Percentiles rank a stretch among this genome's conserved stretches.
Conservation (phyloP, 306 rosid species). For the Betula pendula region DNA sequence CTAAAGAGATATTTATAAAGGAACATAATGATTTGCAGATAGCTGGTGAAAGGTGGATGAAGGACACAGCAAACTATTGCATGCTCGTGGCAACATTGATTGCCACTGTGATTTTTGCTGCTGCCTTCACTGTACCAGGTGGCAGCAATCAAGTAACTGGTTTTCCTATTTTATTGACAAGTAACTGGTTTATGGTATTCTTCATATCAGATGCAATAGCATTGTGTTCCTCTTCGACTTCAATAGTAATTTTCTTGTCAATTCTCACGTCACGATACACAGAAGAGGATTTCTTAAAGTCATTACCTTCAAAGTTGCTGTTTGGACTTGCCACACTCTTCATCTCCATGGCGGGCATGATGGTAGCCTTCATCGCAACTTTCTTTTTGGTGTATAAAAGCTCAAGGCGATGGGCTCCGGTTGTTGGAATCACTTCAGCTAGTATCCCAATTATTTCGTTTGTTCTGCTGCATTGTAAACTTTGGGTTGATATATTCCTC, state of each 20-base stretch:
- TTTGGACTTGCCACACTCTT: conserved; percentile 2
- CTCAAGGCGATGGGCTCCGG: too few species aligned
- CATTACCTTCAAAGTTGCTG: conserved; percentile 4
- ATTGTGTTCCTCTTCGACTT: neutral
- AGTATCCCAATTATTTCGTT: too few species aligned
- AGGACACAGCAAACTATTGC: conserved; percentile 1
- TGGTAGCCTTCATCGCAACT: too few species aligned
- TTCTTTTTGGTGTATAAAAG: too few species aligned
- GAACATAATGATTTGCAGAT: neutral
- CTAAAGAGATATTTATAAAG: neutral
- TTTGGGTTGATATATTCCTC: too few species aligned
- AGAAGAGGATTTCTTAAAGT: conserved; percentile 14
- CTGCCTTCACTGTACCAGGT: neutral
- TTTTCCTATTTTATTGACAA: neutral
- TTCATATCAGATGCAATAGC: conserved; percentile 12
- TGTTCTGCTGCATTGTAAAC: too few species aligned
- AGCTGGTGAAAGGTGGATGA: conserved; percentile 2
- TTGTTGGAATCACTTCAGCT: too few species aligned
- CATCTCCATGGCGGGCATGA: conserved; percentile 1
- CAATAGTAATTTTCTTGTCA: conserved; percentile 1
- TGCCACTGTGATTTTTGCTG: neutral
- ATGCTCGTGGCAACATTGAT: conserved; percentile 4
- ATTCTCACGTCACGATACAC: conserved; percentile 13
- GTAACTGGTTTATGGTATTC: neutral
- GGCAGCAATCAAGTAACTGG: neutral